Evolutionary conservation across 1,284 basidiomycete species (phyloP).

Genomic region (Ceratobasidium sp.): DNA sequence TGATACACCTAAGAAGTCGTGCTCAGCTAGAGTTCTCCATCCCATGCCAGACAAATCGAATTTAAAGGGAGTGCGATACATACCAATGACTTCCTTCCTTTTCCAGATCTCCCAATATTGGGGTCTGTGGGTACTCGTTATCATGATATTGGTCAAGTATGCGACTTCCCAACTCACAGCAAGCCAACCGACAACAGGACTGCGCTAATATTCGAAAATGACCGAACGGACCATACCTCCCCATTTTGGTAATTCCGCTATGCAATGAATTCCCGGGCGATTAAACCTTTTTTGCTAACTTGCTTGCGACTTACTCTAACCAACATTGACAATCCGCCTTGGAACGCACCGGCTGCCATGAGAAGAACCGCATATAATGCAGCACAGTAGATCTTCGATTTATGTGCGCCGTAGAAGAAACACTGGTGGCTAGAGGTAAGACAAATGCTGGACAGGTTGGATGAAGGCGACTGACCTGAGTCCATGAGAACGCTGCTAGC

Average conservation of each 20-base stretch:
- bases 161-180: constrained; percentile 59
- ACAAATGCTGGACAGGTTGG: neutral
- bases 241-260: constrained; percentile 63
- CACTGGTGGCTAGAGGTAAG: constrained; percentile 61
- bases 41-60: neutral
- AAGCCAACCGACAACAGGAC: constrained; percentile 69
- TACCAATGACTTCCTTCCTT: constrained; percentile 75
- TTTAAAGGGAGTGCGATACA: neutral
- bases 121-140: constrained; percentile 54
- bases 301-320: constrained; percentile 60
- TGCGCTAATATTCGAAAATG: constrained; percentile 75
- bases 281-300: neutral
- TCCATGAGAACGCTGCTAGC: constrained; percentile 74
- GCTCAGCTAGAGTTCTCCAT: no score
- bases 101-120: constrained; percentile 77
- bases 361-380: constrained; percentile 56
- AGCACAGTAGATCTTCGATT: constrained; percentile 56
- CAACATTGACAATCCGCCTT: constrained; percentile 72
- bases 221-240: constrained; percentile 63
- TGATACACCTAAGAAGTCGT: constrained; percentile 62
- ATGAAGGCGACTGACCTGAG: constrained; percentile 64
- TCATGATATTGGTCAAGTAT: constrained; percentile 50
- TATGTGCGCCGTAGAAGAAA: constrained; percentile 68
- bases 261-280: constrained; percentile 3
- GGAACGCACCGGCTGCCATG: constrained; percentile 66